These are phyloP conservation scores for Trichoderma simmonsii DNA, from an alignment of 2,329 filamentous ascomycete genomes.

Conservation along the genomic window DNA sequence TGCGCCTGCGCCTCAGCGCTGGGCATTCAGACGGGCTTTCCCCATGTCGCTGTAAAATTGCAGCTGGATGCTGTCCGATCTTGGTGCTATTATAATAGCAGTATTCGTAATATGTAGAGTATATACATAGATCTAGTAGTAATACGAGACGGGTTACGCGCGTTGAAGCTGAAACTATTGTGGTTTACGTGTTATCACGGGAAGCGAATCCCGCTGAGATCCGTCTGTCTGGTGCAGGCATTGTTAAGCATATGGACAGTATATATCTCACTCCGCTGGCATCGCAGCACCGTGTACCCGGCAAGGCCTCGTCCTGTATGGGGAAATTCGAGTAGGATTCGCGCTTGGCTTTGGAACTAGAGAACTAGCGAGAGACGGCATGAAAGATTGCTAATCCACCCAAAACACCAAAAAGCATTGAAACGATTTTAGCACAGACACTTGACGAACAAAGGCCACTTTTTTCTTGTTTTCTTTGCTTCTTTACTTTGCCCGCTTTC, in stretches of 20 bases:
- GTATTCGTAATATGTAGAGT: not conserved
- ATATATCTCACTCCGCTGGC: not conserved
- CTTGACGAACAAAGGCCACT: not conserved
- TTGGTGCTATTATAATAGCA: not conserved
- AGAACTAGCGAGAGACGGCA: not conserved
- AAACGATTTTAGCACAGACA: not conserved
- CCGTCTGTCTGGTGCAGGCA: not conserved
- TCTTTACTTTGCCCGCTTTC: not conserved
- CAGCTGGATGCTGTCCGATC: not conserved
- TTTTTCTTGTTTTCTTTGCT: not conserved
- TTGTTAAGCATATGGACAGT: not conserved
- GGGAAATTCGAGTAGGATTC: slow-evolving; percentile 10
- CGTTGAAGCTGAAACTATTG: slow-evolving; percentile 1
- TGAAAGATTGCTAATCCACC: slow-evolving; percentile 1
- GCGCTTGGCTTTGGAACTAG: not conserved
- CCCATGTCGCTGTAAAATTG: slow-evolving; percentile 8
- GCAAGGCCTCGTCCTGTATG: not conserved
- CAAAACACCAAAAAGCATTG: not conserved
- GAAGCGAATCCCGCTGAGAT: not conserved
- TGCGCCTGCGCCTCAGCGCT: slow-evolving; percentile 1
- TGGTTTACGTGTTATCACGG: slow-evolving; percentile 11
- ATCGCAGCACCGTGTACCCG: not conserved
- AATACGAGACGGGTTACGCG: not conserved
- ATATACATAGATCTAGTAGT: not conserved
- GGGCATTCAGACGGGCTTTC: not conserved